Conservation (phyloP, 73 alveolate species). For the Diophrys appendiculata region DNA sequence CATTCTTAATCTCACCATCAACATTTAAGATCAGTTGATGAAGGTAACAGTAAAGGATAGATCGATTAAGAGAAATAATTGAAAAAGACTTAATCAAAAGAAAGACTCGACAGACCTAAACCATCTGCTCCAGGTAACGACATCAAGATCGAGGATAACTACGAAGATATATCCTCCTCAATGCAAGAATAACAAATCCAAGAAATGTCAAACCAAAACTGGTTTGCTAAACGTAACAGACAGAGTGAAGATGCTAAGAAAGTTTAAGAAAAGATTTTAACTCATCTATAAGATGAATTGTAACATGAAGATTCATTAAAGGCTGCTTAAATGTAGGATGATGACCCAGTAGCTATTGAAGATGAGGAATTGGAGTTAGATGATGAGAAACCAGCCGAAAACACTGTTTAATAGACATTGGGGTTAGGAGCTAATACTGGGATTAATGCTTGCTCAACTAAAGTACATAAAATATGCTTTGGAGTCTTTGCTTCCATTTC, state of each 20-base stretch:
- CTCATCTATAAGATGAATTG: too few species aligned
- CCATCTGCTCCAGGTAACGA: conserved; percentile 22
- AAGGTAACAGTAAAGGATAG: background rate
- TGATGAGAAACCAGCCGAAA: conserved; percentile 17
- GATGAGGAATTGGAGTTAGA: conserved; percentile 9
- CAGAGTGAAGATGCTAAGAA: background rate
- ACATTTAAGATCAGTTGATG: background rate
- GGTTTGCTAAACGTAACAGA: too few species aligned
- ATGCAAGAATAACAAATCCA: too few species aligned
- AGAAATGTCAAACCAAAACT: too few species aligned
- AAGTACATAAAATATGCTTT: conserved; percentile 51
- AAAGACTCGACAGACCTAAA: background rate
- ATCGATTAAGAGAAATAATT: conserved; percentile 19
- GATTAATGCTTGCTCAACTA: conserved; percentile 23
- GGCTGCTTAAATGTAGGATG: too few species aligned
- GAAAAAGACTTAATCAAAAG: background rate
- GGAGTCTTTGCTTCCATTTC: conserved; percentile 62
- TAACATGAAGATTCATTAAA: too few species aligned
- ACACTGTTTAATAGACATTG: too few species aligned
- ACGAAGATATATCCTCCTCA: too few species aligned
- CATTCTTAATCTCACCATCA: conserved; percentile 19
- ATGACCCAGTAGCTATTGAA: background rate
- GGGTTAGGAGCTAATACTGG: too few species aligned
- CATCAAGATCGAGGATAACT: conserved; percentile 59
- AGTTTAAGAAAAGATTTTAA: conserved; percentile 1